Base-by-base conservation (phyloP, 2,329 filamentous ascomycete species). In the Capronia americana region DNA sequence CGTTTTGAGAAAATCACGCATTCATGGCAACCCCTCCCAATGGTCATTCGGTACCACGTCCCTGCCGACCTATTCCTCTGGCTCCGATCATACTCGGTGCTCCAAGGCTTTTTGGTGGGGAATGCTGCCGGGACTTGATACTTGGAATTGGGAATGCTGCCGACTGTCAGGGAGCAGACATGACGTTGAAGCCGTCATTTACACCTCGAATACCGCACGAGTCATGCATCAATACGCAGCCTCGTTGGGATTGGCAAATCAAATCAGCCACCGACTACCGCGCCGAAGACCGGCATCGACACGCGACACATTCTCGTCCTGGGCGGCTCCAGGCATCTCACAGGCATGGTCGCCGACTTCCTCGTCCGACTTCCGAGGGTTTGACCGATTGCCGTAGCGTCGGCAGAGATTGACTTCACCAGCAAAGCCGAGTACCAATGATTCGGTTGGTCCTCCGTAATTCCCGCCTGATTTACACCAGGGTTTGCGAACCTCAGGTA, bases 361-460 rank as follows among this genome's bases (percentile, higher is more conserved):
- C 24, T 44, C 34, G 1, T 12, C 53, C 53, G 38, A 30, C 24
- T 54, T 55, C 32, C 59, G 59, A 20, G 26, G 4, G 8, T 6
- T 55, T 23, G 48, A 41, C 62, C 62, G 62, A 64, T 20, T 59
- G 20, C 62, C 62, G 62, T 64, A 64, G 48, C 48, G 38, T 24
- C 24, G 14, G 4, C 6, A 28, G n/a, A 50, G n/a, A 55, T 17
- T 55, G 34, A 57, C 60, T 17, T 63, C 41, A 57, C 17, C 30
- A 34, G 26, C 10, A 51, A 26, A 2, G 12, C 48, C 48, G 48
- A 51, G 20, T 51, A 26, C 48, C 48, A 51, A 51, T 51, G 20
- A 51, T 51, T 51, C 14, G 48, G 20, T 26, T 28, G 24, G 7
- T 51, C 48, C 48, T n/a, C n/a, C n/a, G n/a, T n/a, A n/a, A n/a